A percentile compares a stretch with the other conserved stretches of the same genome.
Evolutionary conservation across 352 stramenopile genomes (phyloP).

Genomic region (Albugo laibachii): DNA sequence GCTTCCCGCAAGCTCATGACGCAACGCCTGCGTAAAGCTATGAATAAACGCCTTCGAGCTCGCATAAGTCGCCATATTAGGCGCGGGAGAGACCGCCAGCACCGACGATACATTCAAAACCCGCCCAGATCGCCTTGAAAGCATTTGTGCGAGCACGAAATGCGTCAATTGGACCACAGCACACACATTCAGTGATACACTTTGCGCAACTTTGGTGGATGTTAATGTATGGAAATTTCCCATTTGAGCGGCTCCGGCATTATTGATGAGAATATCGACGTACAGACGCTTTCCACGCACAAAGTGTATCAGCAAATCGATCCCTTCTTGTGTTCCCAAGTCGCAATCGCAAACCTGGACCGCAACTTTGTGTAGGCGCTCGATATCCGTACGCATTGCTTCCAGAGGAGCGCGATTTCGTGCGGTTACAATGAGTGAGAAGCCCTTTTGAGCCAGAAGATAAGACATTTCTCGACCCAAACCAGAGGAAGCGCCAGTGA

Average conservation of each 20-base stretch:
- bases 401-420: constrained; percentile 34
- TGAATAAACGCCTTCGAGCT: constrained; percentile 57
- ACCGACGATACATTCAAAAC: constrained; percentile 72
- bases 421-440: constrained; percentile 49
- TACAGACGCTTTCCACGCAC: constrained; percentile 28
- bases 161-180: constrained; percentile 29
- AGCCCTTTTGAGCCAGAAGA: constrained; percentile 56
- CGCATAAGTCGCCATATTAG: constrained; percentile 45
- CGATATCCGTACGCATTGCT: constrained; percentile 49
- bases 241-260: constrained; percentile 23
- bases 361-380: constrained; percentile 38
- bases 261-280: constrained; percentile 77
- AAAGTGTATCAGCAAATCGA: constrained; percentile 31
- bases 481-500: constrained; percentile 55
- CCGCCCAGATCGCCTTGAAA: constrained; percentile 29
- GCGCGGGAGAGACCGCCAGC: constrained; percentile 22
- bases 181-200: constrained; percentile 55
- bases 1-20: constrained; percentile 54
- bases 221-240: constrained; percentile 24
- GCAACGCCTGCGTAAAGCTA: constrained; percentile 46
- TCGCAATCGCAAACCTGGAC: constrained; percentile 43
- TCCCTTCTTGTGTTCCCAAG: constrained; percentile 22
- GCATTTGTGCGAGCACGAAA: constrained; percentile 41
- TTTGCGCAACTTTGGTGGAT: constrained; percentile 20
- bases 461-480: constrained; percentile 65